Evolutionary conservation across 1,139 yeast genomes (phyloP), one percentile per base, ranked within the genome.

Genomic region (Lodderomyces parapsilosis): DNA sequence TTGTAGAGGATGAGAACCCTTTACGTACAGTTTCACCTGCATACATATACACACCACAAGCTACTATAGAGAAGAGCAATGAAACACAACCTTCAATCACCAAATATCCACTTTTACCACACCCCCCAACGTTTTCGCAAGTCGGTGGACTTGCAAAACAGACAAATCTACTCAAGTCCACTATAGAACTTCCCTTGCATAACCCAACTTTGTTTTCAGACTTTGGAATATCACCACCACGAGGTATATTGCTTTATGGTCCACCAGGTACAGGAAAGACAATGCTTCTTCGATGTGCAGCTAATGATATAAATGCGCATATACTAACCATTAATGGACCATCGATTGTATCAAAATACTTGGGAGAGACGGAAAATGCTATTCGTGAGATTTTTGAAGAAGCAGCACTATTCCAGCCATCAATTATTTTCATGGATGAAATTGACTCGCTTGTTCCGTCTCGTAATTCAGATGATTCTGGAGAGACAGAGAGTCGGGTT

Each of bases 191-290:
- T 3, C 97, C 99, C 0, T 70, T 93, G 31, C 81, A 84, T 49
- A 81, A 81, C 44, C 96, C 97, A 0, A 74, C 78, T 3, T 65
- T 89, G 30, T 93, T 90, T 55, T 73, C 83, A 7, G 82, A 87
- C 43, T 94, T 91, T 67, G 91, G 93, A n/a, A 86, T 91, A 37
- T 74, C 83, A 8, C 94, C 96, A 9, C 97, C 98, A 2, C 73
- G 96, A 44, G 99, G 99, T 3, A 75, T 94, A 13, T 66, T 93
- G 27, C 67, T 93, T 4, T 95, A 91, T 65, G 99, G 99, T 0
- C 96, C 98, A 1, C 95, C 98, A 2, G 99, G 99, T 1, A 91
- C 98, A 0, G 99, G 99, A 43, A 93, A 93, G 60, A 88, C 98
- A 0, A 81, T 91, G 89, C 72, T 93, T 13, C 68, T 94, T 37